Base-by-base conservation (phyloP, 768 basidiomycete genomes). In the Mycena rebaudengoi region DNA sequence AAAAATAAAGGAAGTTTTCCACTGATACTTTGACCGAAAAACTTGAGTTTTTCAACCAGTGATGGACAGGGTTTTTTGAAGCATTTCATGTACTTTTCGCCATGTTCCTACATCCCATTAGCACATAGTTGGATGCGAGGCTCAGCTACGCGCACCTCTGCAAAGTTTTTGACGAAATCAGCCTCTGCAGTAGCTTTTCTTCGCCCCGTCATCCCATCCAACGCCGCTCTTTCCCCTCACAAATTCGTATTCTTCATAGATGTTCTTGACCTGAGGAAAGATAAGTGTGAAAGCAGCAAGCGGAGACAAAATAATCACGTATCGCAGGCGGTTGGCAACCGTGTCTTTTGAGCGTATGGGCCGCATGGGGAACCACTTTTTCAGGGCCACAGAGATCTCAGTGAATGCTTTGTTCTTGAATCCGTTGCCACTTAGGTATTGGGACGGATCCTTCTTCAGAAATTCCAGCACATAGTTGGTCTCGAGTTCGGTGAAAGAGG, bases 161-260 rank as follows among this genome's bases (percentile, higher is more conserved):
- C 20, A n/a, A 56, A 63, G 7, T 14, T 13, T 30, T 63, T 23
- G 11, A 56, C 12, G 7, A 39, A 39, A 11, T 56, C 48, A 2
- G 28, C 11, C 30, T 56, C 54, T 12, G 53, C 45, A 1, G 54
- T 48, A 2, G 54, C 62, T n/a, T 49, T n/a, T 35, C 37, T 63
- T 54, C 23, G 7, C 29, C 39, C 16, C 26, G 11, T 63, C 62
- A 32, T 63, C 62, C 62, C 62, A 63, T 12, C 54, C 62, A 5
- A 56, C 52, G 7, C 52, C 54, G 20, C 51, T 54, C 54, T 39
- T 48, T 13, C 44, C 44, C 1, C 40, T 33, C 20, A 55, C 62
- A 51, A 56, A 55, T 13, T 50, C 33, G 39, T 63, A 63, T 30
- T 37, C 39, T 14, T 56, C 45, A 35, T 56, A 63, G 2, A 20